These are phyloP conservation scores for Zoysia pacifica DNA, from an alignment of 176 grass and related monocot genomes.

Conservation along the genomic window DNA sequence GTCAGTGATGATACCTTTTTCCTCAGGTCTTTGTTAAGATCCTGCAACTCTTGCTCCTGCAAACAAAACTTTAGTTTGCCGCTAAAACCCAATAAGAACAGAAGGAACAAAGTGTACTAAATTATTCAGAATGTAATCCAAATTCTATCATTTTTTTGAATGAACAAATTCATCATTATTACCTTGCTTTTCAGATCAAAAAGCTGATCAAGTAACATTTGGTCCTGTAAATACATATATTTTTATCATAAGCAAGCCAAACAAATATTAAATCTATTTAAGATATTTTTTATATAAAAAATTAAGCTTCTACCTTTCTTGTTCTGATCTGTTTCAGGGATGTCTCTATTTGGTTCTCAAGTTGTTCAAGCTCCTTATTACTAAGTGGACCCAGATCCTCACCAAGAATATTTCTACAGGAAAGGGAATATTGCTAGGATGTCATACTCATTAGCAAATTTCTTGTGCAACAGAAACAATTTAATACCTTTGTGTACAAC, in stretches of 20 bases:
- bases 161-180: slow-evolving; percentile 20
- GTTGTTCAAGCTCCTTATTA: slow-evolving; percentile 72
- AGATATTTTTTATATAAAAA: neutral
- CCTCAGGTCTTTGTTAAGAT: slow-evolving; percentile 71
- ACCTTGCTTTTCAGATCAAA: slow-evolving; percentile 90
- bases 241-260: neutral
- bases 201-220: slow-evolving; percentile 70
- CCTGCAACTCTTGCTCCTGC: slow-evolving; percentile 72
- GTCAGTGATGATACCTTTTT: slow-evolving; percentile 41
- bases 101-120: neutral
- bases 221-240: slow-evolving; percentile 49
- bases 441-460: neutral
- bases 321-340: slow-evolving; percentile 74
- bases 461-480: neutral
- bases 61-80: neutral
- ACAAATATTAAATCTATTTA: neutral
- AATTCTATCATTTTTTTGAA: neutral
- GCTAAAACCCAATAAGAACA: neutral
- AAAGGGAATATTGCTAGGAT: neutral
- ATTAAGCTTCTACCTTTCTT: slow-evolving; percentile 57
- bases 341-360: slow-evolving; percentile 76
- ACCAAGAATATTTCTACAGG: slow-evolving; percentile 79
- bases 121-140: neutral
- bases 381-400: slow-evolving; percentile 74
- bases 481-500: too few species aligned